Evolutionary conservation across 2,329 filamentous ascomycete genomes (phyloP).

Genomic region (Nemania abortiva): DNA sequence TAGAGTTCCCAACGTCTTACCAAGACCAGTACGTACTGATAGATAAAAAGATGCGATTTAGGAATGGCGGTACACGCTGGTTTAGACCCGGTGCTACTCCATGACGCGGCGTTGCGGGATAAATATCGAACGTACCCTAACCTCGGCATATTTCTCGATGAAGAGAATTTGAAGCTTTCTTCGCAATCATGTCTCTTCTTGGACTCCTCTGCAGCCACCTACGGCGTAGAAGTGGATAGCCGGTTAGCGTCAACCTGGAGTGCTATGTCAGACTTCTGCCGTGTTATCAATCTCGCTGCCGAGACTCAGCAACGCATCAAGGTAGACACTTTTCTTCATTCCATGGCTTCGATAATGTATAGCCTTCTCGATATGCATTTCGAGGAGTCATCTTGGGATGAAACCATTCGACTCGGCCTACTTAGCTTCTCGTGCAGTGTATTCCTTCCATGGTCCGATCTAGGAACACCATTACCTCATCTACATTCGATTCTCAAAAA

Average conservation of each 20-base stretch:
- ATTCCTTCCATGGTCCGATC: conserved; percentile 56
- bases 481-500: conserved; percentile 38
- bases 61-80: conserved; percentile 11
- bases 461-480: conserved; percentile 41
- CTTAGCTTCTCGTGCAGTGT: conserved; percentile 54
- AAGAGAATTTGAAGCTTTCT: not conserved
- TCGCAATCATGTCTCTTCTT: not conserved
- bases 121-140: conserved; percentile 8
- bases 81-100: not conserved
- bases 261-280: conserved; percentile 45
- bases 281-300: conserved; percentile 46
- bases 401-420: conserved; percentile 56
- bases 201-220: not conserved
- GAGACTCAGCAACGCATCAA: conserved; percentile 37
- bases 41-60: conserved; percentile 8
- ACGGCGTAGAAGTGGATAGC: conserved; percentile 28
- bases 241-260: conserved; percentile 43
- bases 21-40: not conserved
- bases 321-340: conserved; percentile 40
- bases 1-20: conserved; percentile 4
- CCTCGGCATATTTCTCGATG: conserved; percentile 5
- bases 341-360: conserved; percentile 57
- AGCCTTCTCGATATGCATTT: conserved; percentile 54
- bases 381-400: conserved; percentile 47
- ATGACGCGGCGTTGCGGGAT: not conserved